Evolutionary conservation across 371 early-diverging fungal species (phyloP), one percentile per base, ranked within the genome.

Genomic region (Basidiobolus heterosporus): DNA sequence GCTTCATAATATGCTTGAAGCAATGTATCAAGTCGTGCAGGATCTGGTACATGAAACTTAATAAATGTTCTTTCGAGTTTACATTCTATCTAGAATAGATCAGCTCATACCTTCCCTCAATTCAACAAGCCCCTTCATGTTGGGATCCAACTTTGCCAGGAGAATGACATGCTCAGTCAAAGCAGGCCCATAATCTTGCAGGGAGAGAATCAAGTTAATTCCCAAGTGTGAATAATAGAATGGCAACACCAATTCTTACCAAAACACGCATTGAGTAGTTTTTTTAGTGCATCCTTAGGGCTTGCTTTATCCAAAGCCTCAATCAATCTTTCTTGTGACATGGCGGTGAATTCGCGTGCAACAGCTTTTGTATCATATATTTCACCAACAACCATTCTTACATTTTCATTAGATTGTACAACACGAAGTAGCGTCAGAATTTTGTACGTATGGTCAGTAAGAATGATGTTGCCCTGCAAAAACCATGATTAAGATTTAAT

Each of bases 381-480:
- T 53, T 83, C 78, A 8, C 89, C 91, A 3, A 91, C 87, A 2
- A 80, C 84, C 68, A 86, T 79, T 36, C 64, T 65, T 35, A 70
- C 61, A 6, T 64, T 73, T 17, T 84, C 85, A 36, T 80, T 79
- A 6, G 88, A 62, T 39, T 85, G 81, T 24, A 95, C 95, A 1
- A 80, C 75, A 39, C 97, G 84, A 43, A 94, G 56, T 44, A 94
- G 60, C 0, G 89, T 66, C 46, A 96, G 44, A 38, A 93, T 95
- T 16, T 62, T 70, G 61, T 82, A 89, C 35, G 86, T 72, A 38
- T 78, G 73, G 72, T 95, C 91, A 3, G 93, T 91, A 55, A 98
- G 61, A 45, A 98, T 88, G 46, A 98, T 74, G 65, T 98, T 98
- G 3, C 98, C 98, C 69, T 80, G 59, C 1, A 37, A 43, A 36